Conservation (phyloP, 179 eudicot genomes). For the Silene vulgaris region DNA sequence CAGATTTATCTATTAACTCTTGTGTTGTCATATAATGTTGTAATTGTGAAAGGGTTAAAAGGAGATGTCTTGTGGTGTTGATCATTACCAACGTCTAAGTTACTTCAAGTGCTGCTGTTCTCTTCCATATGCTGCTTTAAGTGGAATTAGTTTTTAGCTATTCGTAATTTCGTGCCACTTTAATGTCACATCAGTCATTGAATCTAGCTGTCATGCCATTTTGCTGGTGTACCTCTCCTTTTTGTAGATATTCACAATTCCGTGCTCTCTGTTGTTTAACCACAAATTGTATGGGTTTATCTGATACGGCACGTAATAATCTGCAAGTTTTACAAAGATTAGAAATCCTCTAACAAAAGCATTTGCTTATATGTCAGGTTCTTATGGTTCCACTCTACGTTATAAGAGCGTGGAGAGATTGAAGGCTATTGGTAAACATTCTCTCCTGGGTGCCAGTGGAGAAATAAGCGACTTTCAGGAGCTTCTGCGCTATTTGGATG, state of each 20-base stretch:
- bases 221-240: background rate
- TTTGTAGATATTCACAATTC: background rate
- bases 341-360: background rate
- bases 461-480: constrained; percentile 97
- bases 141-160: background rate
- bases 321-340: background rate
- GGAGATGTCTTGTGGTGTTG: background rate
- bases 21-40: background rate
- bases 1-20: background rate
- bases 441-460: constrained; percentile 89
- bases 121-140: background rate
- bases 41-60: background rate
- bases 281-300: background rate
- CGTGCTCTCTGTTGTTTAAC: background rate
- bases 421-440: constrained; percentile 83
- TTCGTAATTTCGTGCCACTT: background rate
- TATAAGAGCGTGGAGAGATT: constrained; percentile 90
- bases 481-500: constrained; percentile 71
- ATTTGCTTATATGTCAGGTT: constrained; percentile 42
- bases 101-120: background rate
- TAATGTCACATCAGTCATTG: background rate
- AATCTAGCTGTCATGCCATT: background rate
- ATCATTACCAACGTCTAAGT: background rate
- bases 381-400: constrained; percentile 92
- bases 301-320: background rate